These are phyloP conservation scores for Ogataea hybrid DNA, from an alignment of 1,139 yeast species.

Conservation along the genomic window DNA sequence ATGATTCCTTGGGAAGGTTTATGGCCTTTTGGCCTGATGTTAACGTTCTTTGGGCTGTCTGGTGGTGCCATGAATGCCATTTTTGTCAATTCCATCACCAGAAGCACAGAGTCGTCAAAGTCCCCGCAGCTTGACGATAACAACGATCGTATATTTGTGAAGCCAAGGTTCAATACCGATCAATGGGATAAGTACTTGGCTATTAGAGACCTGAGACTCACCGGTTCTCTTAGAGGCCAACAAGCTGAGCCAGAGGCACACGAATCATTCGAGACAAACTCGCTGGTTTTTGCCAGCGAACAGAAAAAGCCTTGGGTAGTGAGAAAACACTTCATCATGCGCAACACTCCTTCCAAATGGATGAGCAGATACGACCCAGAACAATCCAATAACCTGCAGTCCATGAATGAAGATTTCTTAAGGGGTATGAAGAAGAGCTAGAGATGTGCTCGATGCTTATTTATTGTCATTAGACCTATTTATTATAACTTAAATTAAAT, in stretches of 20 bases:
- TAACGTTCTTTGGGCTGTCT: constrained; percentile 48
- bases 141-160: constrained; percentile 34
- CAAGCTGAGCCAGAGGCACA: constrained; percentile 69
- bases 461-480: constrained; percentile 11
- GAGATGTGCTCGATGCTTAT: constrained; percentile 1
- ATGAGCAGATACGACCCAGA: constrained; percentile 33
- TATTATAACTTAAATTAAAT: constrained; percentile 21
- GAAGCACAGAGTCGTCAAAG: constrained; percentile 26
- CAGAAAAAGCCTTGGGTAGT: constrained; percentile 35
- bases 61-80: constrained; percentile 46
- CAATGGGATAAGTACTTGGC: constrained; percentile 48
- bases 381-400: constrained; percentile 55
- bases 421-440: constrained; percentile 35
- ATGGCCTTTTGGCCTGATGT: constrained; percentile 64
- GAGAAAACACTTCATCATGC: constrained; percentile 36
- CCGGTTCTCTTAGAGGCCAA: constrained; percentile 74
- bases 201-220: constrained; percentile 72
- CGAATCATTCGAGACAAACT: constrained; percentile 61
- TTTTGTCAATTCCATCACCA: constrained; percentile 29
- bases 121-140: constrained; percentile 24
- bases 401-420: constrained; percentile 57
- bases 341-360: constrained; percentile 36
- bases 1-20: constrained; percentile 77
- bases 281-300: constrained; percentile 34
- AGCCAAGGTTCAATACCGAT: constrained; percentile 54